These are phyloP conservation scores for Metarhizium album DNA, from an alignment of 2,329 filamentous ascomycete genomes.

Conservation along the genomic window DNA sequence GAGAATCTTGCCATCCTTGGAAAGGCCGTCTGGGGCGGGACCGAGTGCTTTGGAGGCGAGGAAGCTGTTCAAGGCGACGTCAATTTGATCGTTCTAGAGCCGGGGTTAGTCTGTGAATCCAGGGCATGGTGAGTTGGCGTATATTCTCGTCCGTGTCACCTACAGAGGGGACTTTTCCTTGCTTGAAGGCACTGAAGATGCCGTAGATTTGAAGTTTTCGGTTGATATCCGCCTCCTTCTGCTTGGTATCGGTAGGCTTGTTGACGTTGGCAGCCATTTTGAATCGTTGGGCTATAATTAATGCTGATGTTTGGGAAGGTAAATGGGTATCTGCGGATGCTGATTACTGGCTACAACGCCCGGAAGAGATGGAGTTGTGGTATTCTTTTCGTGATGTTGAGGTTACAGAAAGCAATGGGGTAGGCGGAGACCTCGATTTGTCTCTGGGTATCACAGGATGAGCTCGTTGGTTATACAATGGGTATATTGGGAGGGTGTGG, in stretches of 20 bases:
- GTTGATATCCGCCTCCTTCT: constrained; percentile 81
- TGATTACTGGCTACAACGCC: background rate
- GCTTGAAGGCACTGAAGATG: constrained; percentile 74
- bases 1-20: constrained; percentile 68
- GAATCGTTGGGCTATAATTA: constrained; percentile 2
- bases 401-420: background rate
- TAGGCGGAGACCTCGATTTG: constrained; percentile 1
- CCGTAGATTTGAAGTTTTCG: constrained; percentile 92
- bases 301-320: background rate
- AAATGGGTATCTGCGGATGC: background rate
- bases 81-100: constrained; percentile 80
- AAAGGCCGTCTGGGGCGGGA: constrained; percentile 66
- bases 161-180: constrained; percentile 85
- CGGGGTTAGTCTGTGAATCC: background rate
- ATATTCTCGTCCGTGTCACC: constrained; percentile 19
- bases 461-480: constrained; percentile 13
- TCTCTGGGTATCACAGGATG: constrained; percentile 20
- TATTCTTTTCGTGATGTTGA: background rate
- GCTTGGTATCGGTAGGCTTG: constrained; percentile 58
- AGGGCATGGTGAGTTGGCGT: no score
- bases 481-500: constrained; percentile 8
- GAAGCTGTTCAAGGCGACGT: constrained; percentile 85
- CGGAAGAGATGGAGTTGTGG: background rate
- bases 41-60: constrained; percentile 60
- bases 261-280: constrained; percentile 48